Evolutionary conservation across 768 basidiomycete species (phyloP), one percentile per base, ranked within the genome.

Genomic region (Naganishia vishniacii): DNA sequence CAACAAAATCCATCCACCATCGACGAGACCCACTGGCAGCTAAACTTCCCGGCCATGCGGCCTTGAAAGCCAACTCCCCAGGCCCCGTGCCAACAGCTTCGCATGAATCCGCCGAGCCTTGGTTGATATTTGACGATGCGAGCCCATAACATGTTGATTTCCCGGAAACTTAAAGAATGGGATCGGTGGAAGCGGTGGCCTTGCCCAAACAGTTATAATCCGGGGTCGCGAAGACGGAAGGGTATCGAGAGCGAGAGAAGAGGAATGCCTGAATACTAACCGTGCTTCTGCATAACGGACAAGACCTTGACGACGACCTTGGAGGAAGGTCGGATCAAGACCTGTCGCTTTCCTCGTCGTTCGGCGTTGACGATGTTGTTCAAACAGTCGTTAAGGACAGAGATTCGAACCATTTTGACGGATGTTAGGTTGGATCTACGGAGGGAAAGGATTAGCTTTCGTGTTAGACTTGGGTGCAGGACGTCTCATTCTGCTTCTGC

Each of bases 291-390:
- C 91, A 98, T 97, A 75, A 98, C 95, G 70, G 86, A 88, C 71
- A 99, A 82, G 81, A 97, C 95, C 80, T 95, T 95, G 71, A 99
- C 87, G 69, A 97, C 85, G 78, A 99, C 95, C 82, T 99, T 99
- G 70, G 91, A 94, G 4, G 89, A 91, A 62, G 95, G 95, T 56
- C 94, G 86, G 80, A 99, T 85, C 73, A 99, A 87, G 67, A 99
- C 95, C 82, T 99, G 95, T 75, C 95, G 91, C 83, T 99, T 99
- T 75, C 95, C 95, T 76, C 92, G 89, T 78, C 91, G 91, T 83
- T 98, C 95, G 76, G 95, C 95, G 72, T 99, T 99, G 86, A 95
- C 91, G 71, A 97, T 95, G 85, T 89, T 94, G 86, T 94, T 97
- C 42, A 79, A 67, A 66, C 73, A 73, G 68, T 79, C 78, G 75